Evolutionary conservation across 768 basidiomycete genomes (phyloP).

Genomic region (Mycena sanguinolenta): DNA sequence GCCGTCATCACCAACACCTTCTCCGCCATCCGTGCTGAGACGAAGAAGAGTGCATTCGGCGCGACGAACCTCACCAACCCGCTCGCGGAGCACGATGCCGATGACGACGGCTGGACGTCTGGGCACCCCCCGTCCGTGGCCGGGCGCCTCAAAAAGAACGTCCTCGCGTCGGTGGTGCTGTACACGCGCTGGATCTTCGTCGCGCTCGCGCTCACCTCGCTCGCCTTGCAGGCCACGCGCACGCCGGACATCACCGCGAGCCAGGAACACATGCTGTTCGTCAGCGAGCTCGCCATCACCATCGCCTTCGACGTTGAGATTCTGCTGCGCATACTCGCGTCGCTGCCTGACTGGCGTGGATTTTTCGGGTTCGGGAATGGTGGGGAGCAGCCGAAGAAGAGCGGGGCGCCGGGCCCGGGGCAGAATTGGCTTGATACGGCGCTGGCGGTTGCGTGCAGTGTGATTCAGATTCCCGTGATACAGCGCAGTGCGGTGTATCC

Average conservation of each 20-base stretch:
- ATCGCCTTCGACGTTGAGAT: conserved; percentile 93
- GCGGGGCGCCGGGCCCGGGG: conserved; percentile 11
- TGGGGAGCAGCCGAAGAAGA: not conserved
- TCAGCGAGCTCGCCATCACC: conserved; percentile 83
- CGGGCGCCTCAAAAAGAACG: conserved; percentile 53
- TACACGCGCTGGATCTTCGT: conserved; percentile 83
- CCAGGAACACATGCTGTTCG: conserved; percentile 67
- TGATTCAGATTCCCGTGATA: conserved; percentile 90
- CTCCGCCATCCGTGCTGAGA: conserved; percentile 86
- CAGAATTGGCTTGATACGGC: conserved; percentile 82
- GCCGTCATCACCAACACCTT: conserved; percentile 98
- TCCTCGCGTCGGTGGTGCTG: conserved; percentile 67
- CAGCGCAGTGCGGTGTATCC: conserved; percentile 74
- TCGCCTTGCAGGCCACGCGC: conserved; percentile 80
- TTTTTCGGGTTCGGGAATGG: conserved; percentile 70
- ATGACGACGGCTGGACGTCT: conserved; percentile 72
- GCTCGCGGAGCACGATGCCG: conserved; percentile 10
- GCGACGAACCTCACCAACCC: conserved; percentile 57
- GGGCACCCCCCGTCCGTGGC: conserved; percentile 55
- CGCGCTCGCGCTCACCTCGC: conserved; percentile 76
- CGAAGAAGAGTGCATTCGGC: conserved; percentile 93
- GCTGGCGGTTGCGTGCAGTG: conserved; percentile 78
- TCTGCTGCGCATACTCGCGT: conserved; percentile 74
- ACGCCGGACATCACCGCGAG: conserved; percentile 61
- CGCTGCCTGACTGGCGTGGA: conserved; percentile 85